Base-by-base conservation (phyloP, 371 early-diverging fungal genomes). In the Mucor racemosus region DNA sequence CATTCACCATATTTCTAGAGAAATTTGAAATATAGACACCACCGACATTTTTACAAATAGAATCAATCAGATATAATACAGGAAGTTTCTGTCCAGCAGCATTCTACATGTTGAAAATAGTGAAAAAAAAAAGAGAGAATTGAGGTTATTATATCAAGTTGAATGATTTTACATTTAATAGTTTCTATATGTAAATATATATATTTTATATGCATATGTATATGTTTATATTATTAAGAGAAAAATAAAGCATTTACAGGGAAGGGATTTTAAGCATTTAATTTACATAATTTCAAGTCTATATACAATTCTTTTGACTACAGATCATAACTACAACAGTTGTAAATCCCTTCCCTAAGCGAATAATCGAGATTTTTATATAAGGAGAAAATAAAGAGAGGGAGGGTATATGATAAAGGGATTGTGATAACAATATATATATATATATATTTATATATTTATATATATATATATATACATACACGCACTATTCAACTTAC, bases 1-100 rank as follows among this genome's bases (percentile, higher is more conserved):
- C 76, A 39, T 71, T 78, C 33, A 82, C 86, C 68, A 97, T 84
- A 59, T 92, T 88, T 34, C 86, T 79, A 33, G 85, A 82, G 78
- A 97, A 94, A 35, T 88, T 75, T 15, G 74, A 68, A 10, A 91
- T 72, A 78, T 95, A 97, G 21, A 80, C 80, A 19, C 85, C 90
- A 19, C 95, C 95, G 35, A 94, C 90, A 76, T 94, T 95, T 81
- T 97, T 97, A 76, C 88, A 86, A 26, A 97, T 96, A 39, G 96
- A 96, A 79, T 97, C 97, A 64, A 97, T 86, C 48, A 97, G 85
- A 77, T 95, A 97, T 36, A 97, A 79, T 4, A 91, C 84, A 17
- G 97, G 96, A 21, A 97, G 82, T 79, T 95, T 96, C 68, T 89
- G 89, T 38, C 80, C 84, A 21, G 91, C 82, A 17, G 86, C 86